phyloP scores from a whole-genome alignment of 495 filamentous ascomycete species.

The Penicillium lividum region DNA sequence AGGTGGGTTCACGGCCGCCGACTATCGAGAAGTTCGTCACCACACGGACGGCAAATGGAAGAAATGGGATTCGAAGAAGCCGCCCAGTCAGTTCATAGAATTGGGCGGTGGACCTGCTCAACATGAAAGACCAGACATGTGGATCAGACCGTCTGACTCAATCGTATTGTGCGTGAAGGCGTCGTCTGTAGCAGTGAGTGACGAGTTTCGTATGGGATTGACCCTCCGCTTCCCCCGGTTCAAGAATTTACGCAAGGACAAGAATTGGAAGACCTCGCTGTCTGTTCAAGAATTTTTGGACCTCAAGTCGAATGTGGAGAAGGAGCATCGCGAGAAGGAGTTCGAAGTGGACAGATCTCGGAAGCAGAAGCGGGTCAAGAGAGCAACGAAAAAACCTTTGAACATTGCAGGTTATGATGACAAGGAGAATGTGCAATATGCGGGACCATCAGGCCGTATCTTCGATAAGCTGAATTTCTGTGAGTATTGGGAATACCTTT shows the following conservation, averaged over 20 bases:
- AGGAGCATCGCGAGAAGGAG: constrained; percentile 70
- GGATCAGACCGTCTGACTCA: constrained; percentile 89
- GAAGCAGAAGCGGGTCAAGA: constrained; percentile 59
- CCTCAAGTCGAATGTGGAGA: constrained; percentile 70
- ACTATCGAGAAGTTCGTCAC: constrained; percentile 80
- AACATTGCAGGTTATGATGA: constrained; percentile 71
- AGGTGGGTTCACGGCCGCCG: constrained; percentile 82
- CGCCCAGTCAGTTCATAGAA: constrained; percentile 78
- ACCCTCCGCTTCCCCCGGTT: constrained; percentile 94
- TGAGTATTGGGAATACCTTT: constrained; percentile 29
- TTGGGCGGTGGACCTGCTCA: constrained; percentile 75
- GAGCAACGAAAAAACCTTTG: constrained; percentile 63
- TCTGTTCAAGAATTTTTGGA: constrained; percentile 74
- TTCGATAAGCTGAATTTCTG: constrained; percentile 83
- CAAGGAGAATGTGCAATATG: constrained; percentile 50
- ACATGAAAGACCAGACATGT: constrained; percentile 82
- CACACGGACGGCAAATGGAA: constrained; percentile 90
- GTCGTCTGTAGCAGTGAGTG: constrained; percentile 71
- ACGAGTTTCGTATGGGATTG: constrained; percentile 72
- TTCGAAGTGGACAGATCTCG: constrained; percentile 80
- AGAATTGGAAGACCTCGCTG: constrained; percentile 78
- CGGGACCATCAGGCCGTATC: constrained; percentile 55
- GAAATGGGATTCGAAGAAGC: constrained; percentile 76
- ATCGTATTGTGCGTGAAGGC: constrained; percentile 89
- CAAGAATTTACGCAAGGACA: constrained; percentile 77